phyloP scores from a whole-genome alignment of 2,329 filamentous ascomycete genomes.

The Clonostachys rhizophaga region DNA sequence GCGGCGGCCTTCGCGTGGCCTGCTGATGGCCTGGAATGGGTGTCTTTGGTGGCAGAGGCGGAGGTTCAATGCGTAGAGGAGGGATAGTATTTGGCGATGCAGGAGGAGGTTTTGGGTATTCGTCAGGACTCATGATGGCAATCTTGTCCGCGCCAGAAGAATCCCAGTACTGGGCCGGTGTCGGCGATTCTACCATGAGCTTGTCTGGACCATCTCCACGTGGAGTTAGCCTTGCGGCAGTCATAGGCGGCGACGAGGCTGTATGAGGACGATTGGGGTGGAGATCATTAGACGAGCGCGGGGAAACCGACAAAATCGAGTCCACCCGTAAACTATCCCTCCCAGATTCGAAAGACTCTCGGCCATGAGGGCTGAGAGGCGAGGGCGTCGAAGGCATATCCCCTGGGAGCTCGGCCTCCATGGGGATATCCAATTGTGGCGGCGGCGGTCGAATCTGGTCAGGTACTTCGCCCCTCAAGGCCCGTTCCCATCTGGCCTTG shows the following conservation, averaged over 20 bases:
- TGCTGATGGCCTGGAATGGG: conserved; percentile 53
- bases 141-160: conserved; percentile 65
- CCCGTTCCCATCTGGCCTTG: conserved; percentile 60
- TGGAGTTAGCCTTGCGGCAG: conserved; percentile 9
- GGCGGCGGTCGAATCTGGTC: conserved; percentile 28
- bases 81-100: conserved; percentile 21
- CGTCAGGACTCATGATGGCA: conserved; percentile 55
- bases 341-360: conserved; percentile 54
- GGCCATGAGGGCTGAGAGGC: conserved; percentile 31
- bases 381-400: conserved; percentile 37
- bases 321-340: conserved; percentile 41
- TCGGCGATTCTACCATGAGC: conserved; percentile 50
- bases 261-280: neutral
- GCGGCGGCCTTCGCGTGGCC: neutral
- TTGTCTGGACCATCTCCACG: conserved; percentile 42
- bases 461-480: conserved; percentile 29
- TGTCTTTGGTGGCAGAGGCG: conserved; percentile 74
- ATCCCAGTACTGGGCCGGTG: conserved; percentile 52
- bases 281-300: conserved; percentile 3
- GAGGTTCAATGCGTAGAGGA: conserved; percentile 48
- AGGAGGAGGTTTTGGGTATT: conserved; percentile 38
- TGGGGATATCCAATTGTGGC: conserved; percentile 24
- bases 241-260: neutral
- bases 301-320: conserved; percentile 16
- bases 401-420: conserved; percentile 55